These are phyloP conservation scores for Zygotorulaspora chibaensis DNA, from an alignment of 805 yeast species.

Conservation along the genomic window DNA sequence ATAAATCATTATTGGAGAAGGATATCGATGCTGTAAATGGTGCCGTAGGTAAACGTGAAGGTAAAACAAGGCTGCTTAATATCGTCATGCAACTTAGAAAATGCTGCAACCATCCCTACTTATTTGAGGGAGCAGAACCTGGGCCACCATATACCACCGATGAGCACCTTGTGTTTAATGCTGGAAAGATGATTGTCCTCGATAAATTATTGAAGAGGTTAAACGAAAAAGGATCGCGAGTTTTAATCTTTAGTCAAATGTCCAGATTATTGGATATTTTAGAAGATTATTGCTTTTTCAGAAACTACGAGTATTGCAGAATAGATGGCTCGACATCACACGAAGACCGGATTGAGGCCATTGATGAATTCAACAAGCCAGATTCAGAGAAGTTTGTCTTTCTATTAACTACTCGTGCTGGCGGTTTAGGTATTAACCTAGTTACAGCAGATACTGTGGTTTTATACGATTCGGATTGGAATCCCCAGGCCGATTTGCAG, in stretches of 20 bases:
- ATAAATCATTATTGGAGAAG: conserved; percentile 78
- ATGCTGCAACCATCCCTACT: conserved; percentile 95
- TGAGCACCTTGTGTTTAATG: conserved; percentile 84
- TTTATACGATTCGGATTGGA: conserved; percentile 92
- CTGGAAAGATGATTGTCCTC: conserved; percentile 85
- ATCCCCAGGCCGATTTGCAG: conserved; percentile 95
- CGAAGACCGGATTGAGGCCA: conserved; percentile 87
- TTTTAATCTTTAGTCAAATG: conserved; percentile 91
- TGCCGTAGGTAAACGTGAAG: conserved; percentile 88
- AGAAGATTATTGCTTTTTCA: conserved; percentile 84
- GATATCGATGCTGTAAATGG: conserved; percentile 97
- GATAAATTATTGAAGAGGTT: conserved; percentile 76
- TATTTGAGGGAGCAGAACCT: conserved; percentile 98
- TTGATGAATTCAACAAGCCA: conserved; percentile 85
- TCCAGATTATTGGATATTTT: conserved; percentile 81
- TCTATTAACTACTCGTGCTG: conserved; percentile 89
- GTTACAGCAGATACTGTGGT: conserved; percentile 90
- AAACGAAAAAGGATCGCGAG: conserved; percentile 77
- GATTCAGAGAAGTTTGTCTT: conserved; percentile 79
- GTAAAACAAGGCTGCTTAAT: conserved; percentile 83
- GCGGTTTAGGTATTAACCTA: conserved; percentile 91
- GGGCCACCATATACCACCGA: conserved; percentile 97
- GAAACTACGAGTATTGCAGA: conserved; percentile 83
- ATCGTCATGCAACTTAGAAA: conserved; percentile 96
- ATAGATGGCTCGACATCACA: conserved; percentile 93